Percentiles rank a stretch among this genome's conserved stretches.
phyloP scores from a whole-genome alignment of 495 filamentous ascomycete genomes.

The Daldinia concentrica region DNA sequence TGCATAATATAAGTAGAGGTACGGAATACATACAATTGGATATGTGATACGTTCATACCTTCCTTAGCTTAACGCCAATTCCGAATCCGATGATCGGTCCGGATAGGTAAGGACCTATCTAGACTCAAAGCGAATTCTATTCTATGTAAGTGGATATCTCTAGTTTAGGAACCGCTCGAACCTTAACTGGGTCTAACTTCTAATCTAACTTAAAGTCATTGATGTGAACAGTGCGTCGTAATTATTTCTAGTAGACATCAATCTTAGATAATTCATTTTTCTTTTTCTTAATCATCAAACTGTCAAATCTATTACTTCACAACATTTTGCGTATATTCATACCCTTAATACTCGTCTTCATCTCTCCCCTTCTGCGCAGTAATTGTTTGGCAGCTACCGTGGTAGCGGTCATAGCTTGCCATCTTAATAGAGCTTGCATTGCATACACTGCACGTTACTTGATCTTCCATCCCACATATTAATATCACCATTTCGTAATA shows the following conservation, averaged over 20 bases:
- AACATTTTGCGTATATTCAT: too few relatives aligned
- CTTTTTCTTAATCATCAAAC: slow-evolving; percentile 3
- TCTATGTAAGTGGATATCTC: background rate
- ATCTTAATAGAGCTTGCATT: slow-evolving; percentile 30
- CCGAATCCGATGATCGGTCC: slow-evolving; percentile 38
- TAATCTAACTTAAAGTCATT: background rate
- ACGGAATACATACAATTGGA: background rate
- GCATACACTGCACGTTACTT: slow-evolving; percentile 40
- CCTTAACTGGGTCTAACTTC: slow-evolving; percentile 16
- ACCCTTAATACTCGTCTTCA: background rate
- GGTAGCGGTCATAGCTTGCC: slow-evolving; percentile 20
- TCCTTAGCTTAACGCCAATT: slow-evolving; percentile 5
- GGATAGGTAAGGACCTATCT: slow-evolving; percentile 6
- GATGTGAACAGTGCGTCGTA: slow-evolving; percentile 29
- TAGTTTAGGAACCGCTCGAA: slow-evolving; percentile 18
- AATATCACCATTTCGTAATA: slow-evolving; percentile 38
- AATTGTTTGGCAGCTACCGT: slow-evolving; percentile 16
- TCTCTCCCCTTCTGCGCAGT: background rate
- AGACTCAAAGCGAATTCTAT: background rate
- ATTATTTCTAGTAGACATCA: slow-evolving; percentile 27
- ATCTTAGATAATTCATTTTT: slow-evolving; percentile 31
- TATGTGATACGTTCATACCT: background rate
- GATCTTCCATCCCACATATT: slow-evolving; percentile 39
- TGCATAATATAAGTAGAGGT: background rate
- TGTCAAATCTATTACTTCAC: slow-evolving; percentile 4